Conservation (phyloP, 495 filamentous ascomycete species). For the Lindgomyces ingoldianus region DNA sequence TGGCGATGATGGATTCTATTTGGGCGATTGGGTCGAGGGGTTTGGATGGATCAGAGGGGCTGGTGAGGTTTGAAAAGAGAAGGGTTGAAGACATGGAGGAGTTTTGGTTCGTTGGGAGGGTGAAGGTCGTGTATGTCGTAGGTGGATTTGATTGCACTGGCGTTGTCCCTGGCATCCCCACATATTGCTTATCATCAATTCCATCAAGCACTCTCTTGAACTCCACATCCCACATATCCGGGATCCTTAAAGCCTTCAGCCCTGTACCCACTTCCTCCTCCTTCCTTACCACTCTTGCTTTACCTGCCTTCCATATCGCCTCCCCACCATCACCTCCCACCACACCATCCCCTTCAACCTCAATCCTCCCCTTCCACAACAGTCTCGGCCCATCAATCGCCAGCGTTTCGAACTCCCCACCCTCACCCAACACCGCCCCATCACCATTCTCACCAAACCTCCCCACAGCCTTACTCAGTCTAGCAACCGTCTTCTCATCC, state of each 20-base stretch:
- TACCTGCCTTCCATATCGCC: conserved; percentile 60
- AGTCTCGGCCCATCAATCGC: conserved; percentile 74
- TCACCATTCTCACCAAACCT: conserved; percentile 65
- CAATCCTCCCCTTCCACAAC: conserved; percentile 72
- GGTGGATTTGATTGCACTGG: too few species aligned
- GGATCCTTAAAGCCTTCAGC: conserved; percentile 47
- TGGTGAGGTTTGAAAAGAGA: too few species aligned
- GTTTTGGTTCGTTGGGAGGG: too few species aligned
- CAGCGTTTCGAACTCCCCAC: conserved; percentile 95
- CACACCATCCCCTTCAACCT: conserved; percentile 57
- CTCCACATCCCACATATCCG: conserved; percentile 50
- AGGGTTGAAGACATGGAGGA: too few species aligned
- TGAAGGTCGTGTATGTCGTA: too few species aligned
- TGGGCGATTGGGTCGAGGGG: conserved; percentile 33
- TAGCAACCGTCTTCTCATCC: conserved; percentile 52
- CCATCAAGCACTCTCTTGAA: conserved; percentile 44
- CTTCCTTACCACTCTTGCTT: conserved; percentile 61
- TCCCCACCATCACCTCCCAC: conserved; percentile 70
- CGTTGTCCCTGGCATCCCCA: too few species aligned
- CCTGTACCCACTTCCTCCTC: conserved; percentile 33
- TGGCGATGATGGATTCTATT: conserved; percentile 41
- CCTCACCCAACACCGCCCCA: conserved; percentile 82
- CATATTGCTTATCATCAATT: too few species aligned
- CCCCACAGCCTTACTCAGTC: conserved; percentile 62
- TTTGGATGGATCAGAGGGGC: too few species aligned